phyloP scores from a whole-genome alignment of 805 yeast genomes.

The Lipomyces sp. region DNA sequence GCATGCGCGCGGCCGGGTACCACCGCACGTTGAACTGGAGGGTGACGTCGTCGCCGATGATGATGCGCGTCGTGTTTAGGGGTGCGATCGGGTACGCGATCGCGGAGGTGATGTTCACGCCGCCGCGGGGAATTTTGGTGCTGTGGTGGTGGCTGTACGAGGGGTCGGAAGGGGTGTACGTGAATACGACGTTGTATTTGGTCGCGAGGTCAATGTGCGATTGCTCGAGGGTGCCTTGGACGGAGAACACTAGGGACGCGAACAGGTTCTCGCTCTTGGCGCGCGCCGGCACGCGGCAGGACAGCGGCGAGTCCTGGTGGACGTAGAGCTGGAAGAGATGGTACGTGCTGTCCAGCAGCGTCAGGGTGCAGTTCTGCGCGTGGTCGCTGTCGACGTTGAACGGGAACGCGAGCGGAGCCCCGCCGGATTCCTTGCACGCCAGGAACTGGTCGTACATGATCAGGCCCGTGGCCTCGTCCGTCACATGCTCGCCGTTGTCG shows the following conservation, averaged over 20 bases:
- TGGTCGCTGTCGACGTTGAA: constrained; percentile 49
- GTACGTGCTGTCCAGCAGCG: constrained; percentile 59
- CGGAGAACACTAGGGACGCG: constrained; percentile 59
- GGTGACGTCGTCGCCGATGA: constrained; percentile 63
- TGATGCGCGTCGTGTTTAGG: constrained; percentile 45
- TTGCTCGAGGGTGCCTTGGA: constrained; percentile 65
- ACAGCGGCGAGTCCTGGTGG: constrained; percentile 73
- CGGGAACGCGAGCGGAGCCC: constrained; percentile 53
- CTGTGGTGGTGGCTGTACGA: too few species aligned
- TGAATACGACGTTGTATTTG: constrained; percentile 53
- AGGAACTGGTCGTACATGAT: constrained; percentile 61
- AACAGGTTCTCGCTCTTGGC: constrained; percentile 36
- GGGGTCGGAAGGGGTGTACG: constrained; percentile 32
- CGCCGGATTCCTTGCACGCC: constrained; percentile 60
- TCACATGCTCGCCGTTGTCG: constrained; percentile 69
- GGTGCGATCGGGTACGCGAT: constrained; percentile 23
- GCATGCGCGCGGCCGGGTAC: constrained; percentile 35
- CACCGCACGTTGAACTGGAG: constrained; percentile 59
- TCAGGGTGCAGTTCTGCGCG: constrained; percentile 58
- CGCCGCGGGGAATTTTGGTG: too few species aligned
- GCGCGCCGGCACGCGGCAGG: constrained; percentile 59
- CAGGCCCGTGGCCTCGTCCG: constrained; percentile 54
- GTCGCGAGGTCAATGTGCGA: constrained; percentile 67
- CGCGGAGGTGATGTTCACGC: constrained; percentile 35
- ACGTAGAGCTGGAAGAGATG: constrained; percentile 72